Base-by-base conservation (phyloP, 305 asterid species). In the Rubia tinctorum region DNA sequence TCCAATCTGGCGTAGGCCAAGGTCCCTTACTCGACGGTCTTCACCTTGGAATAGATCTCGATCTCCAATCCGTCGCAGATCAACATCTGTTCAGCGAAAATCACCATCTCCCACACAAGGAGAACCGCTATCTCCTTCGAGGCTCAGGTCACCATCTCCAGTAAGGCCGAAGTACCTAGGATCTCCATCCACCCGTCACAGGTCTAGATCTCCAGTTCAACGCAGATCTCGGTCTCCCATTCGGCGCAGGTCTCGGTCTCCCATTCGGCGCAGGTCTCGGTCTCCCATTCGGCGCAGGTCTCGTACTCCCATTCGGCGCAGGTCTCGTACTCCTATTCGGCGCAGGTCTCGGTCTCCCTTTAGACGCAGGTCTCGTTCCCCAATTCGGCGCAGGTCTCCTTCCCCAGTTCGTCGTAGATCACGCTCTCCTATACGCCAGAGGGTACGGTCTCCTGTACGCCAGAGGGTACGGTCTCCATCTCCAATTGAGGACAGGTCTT, bases 401-500 rank as follows among this genome's bases (percentile, higher is more conserved):
- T 68, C 83, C 11, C 81, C 84, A 15, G 18, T 71, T 34, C 78
- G 23, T 8, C 77, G 60, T 59, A 74, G 73, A 65, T 83, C 84
- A 27, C 74, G 55, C 34, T 72, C 87, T 66, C 83, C 78, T 22
- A 39, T 74, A 8, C 76, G 80, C 61, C 69, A 72, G 22, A 78
- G 75, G 68, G 81, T 79, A 6, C 82, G 53, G 10, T 76, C 84
- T 37, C 80, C 81, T 15, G 8, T 47, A 62, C 82, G 92, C 73
- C 86, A 84, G 69, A 78, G 84, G 27, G 86, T 94, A 71, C n/a
- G n/a, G n/a, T n/a, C n/a, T n/a, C 82, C 81, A 59, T 85, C 93
- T 22, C 80, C 84, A 73, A 85, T 85, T 8, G 79, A 71, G 18
- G 75, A 79, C 71, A 83, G 72, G 76, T 90, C 97, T 66, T 73